A percentile compares a stretch with the other conserved stretches of the same genome.
These are phyloP conservation scores for Jatropha multifida DNA, from an alignment of 441 rosid species.

Conservation along the genomic window DNA sequence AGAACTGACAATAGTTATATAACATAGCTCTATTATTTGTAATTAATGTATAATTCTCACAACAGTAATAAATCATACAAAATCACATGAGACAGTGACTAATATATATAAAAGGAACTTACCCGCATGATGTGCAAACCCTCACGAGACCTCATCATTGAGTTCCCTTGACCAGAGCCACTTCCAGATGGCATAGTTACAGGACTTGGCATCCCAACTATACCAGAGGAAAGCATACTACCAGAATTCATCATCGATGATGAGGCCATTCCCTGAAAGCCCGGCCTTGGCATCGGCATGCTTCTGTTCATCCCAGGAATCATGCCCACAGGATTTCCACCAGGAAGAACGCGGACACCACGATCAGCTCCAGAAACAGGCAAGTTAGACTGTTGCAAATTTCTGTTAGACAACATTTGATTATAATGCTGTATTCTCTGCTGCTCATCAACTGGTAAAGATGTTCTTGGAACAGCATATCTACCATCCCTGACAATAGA, in stretches of 20 bases:
- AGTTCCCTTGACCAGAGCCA: constrained; percentile 68
- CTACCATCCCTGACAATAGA: constrained; percentile 68
- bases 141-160: constrained; percentile 82
- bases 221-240: constrained; percentile 67
- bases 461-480: constrained; percentile 64
- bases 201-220: constrained; percentile 70
- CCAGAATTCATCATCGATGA: constrained; percentile 66
- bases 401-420: constrained; percentile 71
- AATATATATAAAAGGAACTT: constrained; percentile 27
- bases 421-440: constrained; percentile 71
- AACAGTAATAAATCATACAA: not conserved
- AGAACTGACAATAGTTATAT: not conserved
- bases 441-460: constrained; percentile 82
- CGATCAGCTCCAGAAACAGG: constrained; percentile 75
- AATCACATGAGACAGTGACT: not conserved
- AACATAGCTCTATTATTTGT: not conserved
- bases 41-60: not conserved
- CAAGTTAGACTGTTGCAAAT: constrained; percentile 70
- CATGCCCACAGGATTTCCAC: constrained; percentile 80
- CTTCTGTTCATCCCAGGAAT: constrained; percentile 65
- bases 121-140: constrained; percentile 78
- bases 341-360: constrained; percentile 57
- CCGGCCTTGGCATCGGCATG: constrained; percentile 80
- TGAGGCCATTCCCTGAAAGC: constrained; percentile 74
- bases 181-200: constrained; percentile 66